Conservation (phyloP, 495 filamentous ascomycete species). For the Talaromyces wortmannii region DNA sequence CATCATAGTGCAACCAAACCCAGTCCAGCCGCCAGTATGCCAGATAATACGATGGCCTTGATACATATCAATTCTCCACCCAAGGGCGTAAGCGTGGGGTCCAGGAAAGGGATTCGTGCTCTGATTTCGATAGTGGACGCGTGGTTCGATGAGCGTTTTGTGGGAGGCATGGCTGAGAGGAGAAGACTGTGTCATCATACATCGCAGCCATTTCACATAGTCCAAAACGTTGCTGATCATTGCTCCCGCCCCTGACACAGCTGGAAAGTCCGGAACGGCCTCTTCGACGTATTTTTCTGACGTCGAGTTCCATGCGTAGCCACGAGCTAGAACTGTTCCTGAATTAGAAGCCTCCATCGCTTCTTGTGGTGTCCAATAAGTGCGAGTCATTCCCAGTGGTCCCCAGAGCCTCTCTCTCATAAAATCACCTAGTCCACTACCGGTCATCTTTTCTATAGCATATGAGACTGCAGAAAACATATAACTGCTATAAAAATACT, state of each 20-base stretch:
- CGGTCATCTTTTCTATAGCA: conserved; percentile 33
- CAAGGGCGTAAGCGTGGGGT: conserved; percentile 29
- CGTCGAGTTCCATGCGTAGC: conserved; percentile 13
- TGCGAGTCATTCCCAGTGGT: conserved; percentile 38
- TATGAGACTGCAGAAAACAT: conserved; percentile 40
- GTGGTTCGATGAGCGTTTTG: conserved; percentile 25
- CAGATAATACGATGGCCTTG: conserved; percentile 32
- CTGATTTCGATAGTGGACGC: conserved; percentile 16
- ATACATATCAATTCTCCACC: conserved; percentile 36
- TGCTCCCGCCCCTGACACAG: conserved; percentile 41
- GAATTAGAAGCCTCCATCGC: conserved; percentile 5
- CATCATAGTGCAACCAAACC: conserved; percentile 33
- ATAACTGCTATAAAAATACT: conserved; percentile 46
- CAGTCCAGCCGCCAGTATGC: conserved; percentile 41
- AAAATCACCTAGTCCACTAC: conserved; percentile 24
- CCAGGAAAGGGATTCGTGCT: background rate
- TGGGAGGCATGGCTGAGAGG: conserved; percentile 24
- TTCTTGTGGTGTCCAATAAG: conserved; percentile 21
- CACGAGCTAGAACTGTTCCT: conserved; percentile 6
- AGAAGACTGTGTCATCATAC: conserved; percentile 18
- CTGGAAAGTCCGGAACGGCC: conserved; percentile 15
- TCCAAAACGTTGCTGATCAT: conserved; percentile 45
- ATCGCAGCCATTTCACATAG: conserved; percentile 43
- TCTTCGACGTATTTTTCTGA: conserved; percentile 5
- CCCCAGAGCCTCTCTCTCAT: conserved; percentile 36